Conservation (phyloP, 768 basidiomycete species). For the Imleria badia region DNA sequence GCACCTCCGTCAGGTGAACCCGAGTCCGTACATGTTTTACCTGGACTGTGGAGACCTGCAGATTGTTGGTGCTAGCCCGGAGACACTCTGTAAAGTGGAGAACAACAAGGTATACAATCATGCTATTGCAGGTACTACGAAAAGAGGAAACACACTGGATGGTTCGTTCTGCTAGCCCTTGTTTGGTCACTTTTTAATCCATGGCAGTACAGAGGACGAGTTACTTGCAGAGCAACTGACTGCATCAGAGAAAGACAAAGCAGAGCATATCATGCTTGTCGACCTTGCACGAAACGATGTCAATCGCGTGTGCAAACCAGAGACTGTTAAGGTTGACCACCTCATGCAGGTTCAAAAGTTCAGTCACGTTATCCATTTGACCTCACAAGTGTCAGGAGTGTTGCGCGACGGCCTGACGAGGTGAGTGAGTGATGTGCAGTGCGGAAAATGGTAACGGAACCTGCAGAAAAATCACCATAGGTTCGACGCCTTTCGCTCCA, state of each 20-base stretch:
- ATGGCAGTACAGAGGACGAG: conserved; percentile 75
- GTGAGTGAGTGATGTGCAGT: conserved; percentile 38
- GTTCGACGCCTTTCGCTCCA: conserved; percentile 98
- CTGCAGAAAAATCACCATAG: conserved; percentile 38
- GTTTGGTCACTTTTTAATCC: conserved; percentile 5
- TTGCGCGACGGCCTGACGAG: conserved; percentile 82
- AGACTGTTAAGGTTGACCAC: conserved; percentile 94
- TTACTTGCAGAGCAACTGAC: conserved; percentile 69
- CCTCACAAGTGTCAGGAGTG: conserved; percentile 89
- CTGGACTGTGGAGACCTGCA: conserved; percentile 91
- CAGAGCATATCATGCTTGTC: conserved; percentile 99
- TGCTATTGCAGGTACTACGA: conserved; percentile 95
- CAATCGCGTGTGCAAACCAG: conserved; percentile 93
- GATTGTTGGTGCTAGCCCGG: conserved; percentile 97
- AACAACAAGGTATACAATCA: conserved; percentile 93
- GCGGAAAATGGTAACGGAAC: conserved; percentile 1
- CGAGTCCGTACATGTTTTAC: conserved; percentile 99
- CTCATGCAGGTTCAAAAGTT: conserved; percentile 94
- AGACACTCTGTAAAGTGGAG: conserved; percentile 95
- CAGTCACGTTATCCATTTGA: conserved; percentile 97
- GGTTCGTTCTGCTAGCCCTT: conserved; percentile 48
- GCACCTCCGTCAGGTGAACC: conserved; percentile 90
- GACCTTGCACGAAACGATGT: conserved; percentile 98
- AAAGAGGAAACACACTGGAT: conserved; percentile 80
- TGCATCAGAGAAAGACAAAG: conserved; percentile 90